Evolutionary conservation across 192 early-diverging fungal species (phyloP), one percentile per base, ranked within the genome.

Genomic region (Funneliformis geosporum): DNA sequence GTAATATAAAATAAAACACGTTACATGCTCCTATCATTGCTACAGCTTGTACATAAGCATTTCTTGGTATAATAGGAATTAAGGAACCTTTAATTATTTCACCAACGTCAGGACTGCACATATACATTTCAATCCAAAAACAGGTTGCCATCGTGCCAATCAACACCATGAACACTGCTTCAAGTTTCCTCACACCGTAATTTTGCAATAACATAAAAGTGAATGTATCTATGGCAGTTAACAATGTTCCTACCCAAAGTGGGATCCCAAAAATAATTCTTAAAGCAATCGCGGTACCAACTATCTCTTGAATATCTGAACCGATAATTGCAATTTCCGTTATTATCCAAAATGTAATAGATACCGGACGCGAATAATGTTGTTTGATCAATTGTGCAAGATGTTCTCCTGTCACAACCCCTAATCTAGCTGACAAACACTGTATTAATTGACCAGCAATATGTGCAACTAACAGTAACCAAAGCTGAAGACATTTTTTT

Each of bases 261-360:
- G 89, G 85, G 0, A 95, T 62, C 4, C 85, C 82, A 75, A 95
- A 93, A 43, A 97, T 78, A 65, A 97, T 86, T 33, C 93, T 91
- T 44, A 97, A 79, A 2, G 93, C 94, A 68, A 97, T 95, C 1
- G 95, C 95, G 4, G 95, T 95, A 12, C 96, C 96, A 25, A 97
- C 91, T 21, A 96, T 94, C 62, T 93, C 91, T 75, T 93, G 91
- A 47, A 93, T 93, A 68, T 93, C 91, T 0, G 89, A 89, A 6
- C 90, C 90, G 42, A 93, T 91, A 55, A 93, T 93, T 8, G 91
- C 91, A 11, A 89, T 72, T 79, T 93, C 89, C 55, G 88, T 90
- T 68, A 91, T 83, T 8, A 89, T 59, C 89, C 89, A 93, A 44
- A 93, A 81, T 68, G 86, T 62, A 8, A 82, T 83, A 16, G 82